Base-by-base conservation (phyloP, 257 asterid species). In the Solanum ahanhuiri region DNA sequence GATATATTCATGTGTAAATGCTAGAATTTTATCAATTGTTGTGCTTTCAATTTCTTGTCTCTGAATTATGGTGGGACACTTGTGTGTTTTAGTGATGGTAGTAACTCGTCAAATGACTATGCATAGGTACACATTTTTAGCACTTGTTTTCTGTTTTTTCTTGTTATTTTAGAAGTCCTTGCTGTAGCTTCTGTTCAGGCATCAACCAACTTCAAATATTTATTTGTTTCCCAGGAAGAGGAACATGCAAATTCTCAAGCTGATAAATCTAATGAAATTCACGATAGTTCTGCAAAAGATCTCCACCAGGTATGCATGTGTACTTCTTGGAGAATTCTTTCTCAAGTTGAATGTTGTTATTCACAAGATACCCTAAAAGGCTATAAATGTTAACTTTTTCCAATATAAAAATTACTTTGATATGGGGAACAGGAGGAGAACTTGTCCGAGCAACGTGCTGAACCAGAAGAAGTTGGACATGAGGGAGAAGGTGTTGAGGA, bases 401-500 rank as follows among this genome's bases (percentile, higher is more conserved):
- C n/a, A 31, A 37, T 64, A 9, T 22, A 37, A 45, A 23, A 37
- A 9, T 39, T 35, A 23, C 31, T 60, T 64, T 64, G 31, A 63
- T 48, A 63, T 48, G 22, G 35, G 51, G 35, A 23, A 77, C 39
- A 85, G 70, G 69, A 43, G 77, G 67, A 84, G 51, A 73, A 43
- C 63, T 23, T 45, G 79, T 45, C 82, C 12, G 87, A 57, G 23
- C 30, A n/a, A 60, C 60, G 1, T 45, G 51, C 82, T 69, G 87
- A 70, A 70, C 37, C 67, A 64, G 87, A 51, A 33, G 69, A 25
- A 23, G 84, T 73, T 39, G 57, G 39, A 22, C 85, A 43, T 8
- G 75, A 85, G 75, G 87, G 35, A 43, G 83, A 54, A 75, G 76
- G 15, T 51, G 35, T 37, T 48, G 76, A 87, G 86, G 83, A 87